Percentiles rank a stretch among this genome's conserved stretches.
Evolutionary conservation across 345 rosid species (phyloP).

Genomic region (Corchorus capsularis): DNA sequence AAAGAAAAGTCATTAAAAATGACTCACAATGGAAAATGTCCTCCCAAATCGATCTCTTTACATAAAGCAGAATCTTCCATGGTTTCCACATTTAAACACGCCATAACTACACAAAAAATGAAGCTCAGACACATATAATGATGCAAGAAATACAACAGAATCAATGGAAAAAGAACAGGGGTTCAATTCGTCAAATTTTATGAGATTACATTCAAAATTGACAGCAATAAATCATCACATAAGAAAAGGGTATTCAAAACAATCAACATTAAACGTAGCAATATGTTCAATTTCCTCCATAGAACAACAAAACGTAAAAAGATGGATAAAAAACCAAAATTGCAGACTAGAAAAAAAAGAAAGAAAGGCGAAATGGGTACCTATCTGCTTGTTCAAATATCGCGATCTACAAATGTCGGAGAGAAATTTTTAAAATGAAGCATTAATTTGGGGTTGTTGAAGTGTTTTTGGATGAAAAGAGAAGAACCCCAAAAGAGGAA

Average conservation of each 20-base stretch:
- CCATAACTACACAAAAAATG: not conserved
- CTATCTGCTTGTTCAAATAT: constrained; percentile 22
- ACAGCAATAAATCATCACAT: not conserved
- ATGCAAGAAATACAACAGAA: constrained; percentile 2
- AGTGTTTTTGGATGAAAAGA: not conserved
- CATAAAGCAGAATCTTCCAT: not conserved
- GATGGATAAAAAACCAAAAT: not conserved
- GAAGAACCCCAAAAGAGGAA: constrained; percentile 18
- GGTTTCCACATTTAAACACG: constrained; percentile 6
- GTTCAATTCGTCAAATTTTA: not conserved
- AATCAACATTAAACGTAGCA: not conserved
- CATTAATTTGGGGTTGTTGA: not conserved
- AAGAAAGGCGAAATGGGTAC: constrained; percentile 28
- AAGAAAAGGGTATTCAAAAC: constrained; percentile 1
- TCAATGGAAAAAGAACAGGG: not conserved
- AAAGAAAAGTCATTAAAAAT: not conserved
- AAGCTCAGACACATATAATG: not conserved
- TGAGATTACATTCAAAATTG: not conserved
- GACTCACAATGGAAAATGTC: not conserved
- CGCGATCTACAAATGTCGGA: not conserved
- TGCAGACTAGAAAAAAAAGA: not conserved
- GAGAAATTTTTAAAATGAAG: not conserved
- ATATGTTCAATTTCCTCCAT: not conserved
- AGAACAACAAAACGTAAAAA: not conserved
- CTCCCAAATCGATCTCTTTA: not conserved